Base-by-base conservation (phyloP, 805 yeast genomes). In the Candida methanosorbosa region DNA sequence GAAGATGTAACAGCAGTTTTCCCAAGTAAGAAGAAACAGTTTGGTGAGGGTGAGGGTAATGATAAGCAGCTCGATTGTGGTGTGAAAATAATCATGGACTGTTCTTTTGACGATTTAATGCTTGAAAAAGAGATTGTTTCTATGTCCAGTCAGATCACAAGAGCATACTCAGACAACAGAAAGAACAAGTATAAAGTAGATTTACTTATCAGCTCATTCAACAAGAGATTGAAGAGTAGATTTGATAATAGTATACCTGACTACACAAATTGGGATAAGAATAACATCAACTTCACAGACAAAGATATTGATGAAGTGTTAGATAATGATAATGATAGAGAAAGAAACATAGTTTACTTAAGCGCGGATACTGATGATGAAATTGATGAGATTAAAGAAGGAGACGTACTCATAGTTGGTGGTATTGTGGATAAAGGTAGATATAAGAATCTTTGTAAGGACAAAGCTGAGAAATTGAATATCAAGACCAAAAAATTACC, bases 401-500 rank as follows among this genome's bases (percentile, higher is more conserved):
- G 80, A 3, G 64, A 68, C 52, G 83, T 94, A 0, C 90, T 90
- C 46, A 75, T 90, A 29, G 77, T 90, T 33, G 98, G 98, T 9
- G 98, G 97, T 1, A 90, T 90, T 37, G 97, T 90, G 3, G 98
- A 90, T 56, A 90, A 90, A 56, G 94, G 94, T 39, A 72, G 97
- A 46, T 80, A 87, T 61, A 84, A 85, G 57, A 66, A 68, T 42
- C 57, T 90, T 23, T 90, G 98, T 55, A 67, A 74, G 32, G 70
- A 81, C 42, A 92, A 88, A 56, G 97, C 97, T 1, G 69, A 77
- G 43, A 61, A 66, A 38, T 58, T 83, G 44, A 86, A 88, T 0
- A 65, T 90, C 15, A 55, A 66, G 28, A 83, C 92, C 2, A 88
- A 78, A 18, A 71, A 84, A 49, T 66, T 90, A 34, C 98, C 98